Evolutionary conservation across 164 flowering plant genomes (phyloP), one percentile per base, ranked within the genome.

Genomic region (Berberis vulgaris): DNA sequence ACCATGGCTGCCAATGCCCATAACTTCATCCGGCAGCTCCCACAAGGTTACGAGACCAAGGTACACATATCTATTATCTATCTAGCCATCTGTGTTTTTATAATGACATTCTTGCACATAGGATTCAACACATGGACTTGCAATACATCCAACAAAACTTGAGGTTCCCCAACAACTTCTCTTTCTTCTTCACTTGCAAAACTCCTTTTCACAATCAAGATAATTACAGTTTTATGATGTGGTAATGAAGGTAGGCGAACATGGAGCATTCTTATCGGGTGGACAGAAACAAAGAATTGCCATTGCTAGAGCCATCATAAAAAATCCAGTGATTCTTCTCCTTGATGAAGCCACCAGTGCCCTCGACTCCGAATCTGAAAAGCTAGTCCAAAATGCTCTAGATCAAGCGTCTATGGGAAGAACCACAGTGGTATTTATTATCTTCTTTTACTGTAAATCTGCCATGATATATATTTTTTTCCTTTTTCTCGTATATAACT

Each of bases 291-390:
- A 92, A 67, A 63, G 98, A 12, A 89, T 92, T 4, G 91, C 98
- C 12, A 92, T 89, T 7, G 98, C 98, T 0, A 79, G 98, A 71
- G 98, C 96, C 55, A 73, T 89, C 4, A 80, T 89, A 39, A 85
- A 78, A 75, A 87, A 89, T 64, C 96, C 98, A 41, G 75, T 76
- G 6, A 85, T 89, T 72, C 84, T 92, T 50, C 79, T 92, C 38
- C 88, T 92, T 52, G 98, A 92, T 69, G 98, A 92, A 81, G 96
- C 98, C 45, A 92, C 98, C 11, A 89, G 96, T 68, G 98, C 98
- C 60, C 91, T 92, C 7, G 98, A 92, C 65, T 83, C 89, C 5
- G 96, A 89, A 71, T 89, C 96, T 0, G 98, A 92, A 69, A 68
- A 66, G 12, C 67, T 92, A 47, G 98, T 92, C 2, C 98, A 88